These are phyloP conservation scores for Dendrocalamus latiflorus DNA, from an alignment of 202 grass and related monocot genomes.

Conservation along the genomic window DNA sequence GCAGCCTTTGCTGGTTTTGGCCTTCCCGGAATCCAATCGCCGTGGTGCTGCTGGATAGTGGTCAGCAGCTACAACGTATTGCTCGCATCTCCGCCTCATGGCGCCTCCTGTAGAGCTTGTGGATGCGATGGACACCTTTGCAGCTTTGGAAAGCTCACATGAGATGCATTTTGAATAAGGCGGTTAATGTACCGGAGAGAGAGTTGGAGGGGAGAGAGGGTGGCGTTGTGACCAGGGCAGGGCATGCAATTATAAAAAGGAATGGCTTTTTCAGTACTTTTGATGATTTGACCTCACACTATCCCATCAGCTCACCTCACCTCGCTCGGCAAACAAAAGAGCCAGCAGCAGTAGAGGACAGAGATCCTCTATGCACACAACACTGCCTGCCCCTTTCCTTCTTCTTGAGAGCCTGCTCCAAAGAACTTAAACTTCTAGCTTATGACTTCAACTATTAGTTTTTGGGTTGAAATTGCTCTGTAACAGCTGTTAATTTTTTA, in stretches of 20 bases:
- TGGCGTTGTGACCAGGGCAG: not conserved
- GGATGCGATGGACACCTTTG: conserved; percentile 14
- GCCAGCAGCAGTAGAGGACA: conserved; percentile 30
- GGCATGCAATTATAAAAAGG: conserved; percentile 46
- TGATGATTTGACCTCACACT: conserved; percentile 85
- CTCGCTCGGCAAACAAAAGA: conserved; percentile 54
- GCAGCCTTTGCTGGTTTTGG: too few relatives aligned
- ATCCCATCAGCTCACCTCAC: conserved; percentile 39
- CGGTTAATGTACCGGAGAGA: not conserved
- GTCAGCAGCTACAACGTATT: too few relatives aligned
- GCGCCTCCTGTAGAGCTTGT: not conserved
- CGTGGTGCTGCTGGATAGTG: too few relatives aligned
- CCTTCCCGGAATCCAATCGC: too few relatives aligned
- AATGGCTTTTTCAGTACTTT: conserved; percentile 51
- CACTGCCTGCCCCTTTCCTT: too few relatives aligned
- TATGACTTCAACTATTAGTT: too few relatives aligned
- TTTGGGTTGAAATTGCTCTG: too few relatives aligned
- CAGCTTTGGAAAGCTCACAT: conserved; percentile 27
- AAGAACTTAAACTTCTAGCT: too few relatives aligned
- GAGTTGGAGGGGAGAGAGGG: not conserved
- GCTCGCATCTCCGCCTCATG: too few relatives aligned
- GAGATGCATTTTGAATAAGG: conserved; percentile 18
- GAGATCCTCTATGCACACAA: too few relatives aligned
- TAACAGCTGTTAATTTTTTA: too few relatives aligned
- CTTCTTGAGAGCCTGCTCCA: too few relatives aligned